Base-by-base conservation (phyloP, 257 asterid genomes). In the Thymus mandschuricus region DNA sequence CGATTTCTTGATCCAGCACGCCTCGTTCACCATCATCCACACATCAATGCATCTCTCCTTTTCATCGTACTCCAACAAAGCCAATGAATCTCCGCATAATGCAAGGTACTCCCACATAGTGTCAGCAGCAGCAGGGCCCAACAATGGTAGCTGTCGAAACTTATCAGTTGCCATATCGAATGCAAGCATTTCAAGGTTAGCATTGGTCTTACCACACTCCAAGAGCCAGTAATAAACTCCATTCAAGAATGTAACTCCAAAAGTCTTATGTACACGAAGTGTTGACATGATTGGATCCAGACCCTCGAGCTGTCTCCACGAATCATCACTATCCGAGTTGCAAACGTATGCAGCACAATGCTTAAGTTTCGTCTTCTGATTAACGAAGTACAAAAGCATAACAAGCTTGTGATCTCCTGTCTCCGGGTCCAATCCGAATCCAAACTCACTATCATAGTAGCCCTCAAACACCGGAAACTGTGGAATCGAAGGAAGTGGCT, bases 221-320 rank as follows among this genome's bases (percentile, higher is more conserved):
- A 72, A 60, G 30, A 76, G 75, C 90, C 87, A 85, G 48, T 82
- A 85, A 45, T 85, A 85, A 50, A 73, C 72, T 12, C 87, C 87
- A 35, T 85, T 75, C 74, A 83, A 61, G 70, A 64, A 85, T 1
- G 86, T 79, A 59, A 81, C 77, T 38, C 85, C 76, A 6, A 65
- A 60, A 51, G 90, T 79, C 40, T 44, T 38, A 56, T 12, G 78
- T 40, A 5, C 69, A 10, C 10, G 57, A 0, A 61, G 77, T 2
- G 80, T 73, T 40, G 78, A 59, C 43, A 72, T 78, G 15, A 70
- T 66, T 73, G 77, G 27, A n/a, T 56, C 69, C 40, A 67, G 66
- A 35, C 74, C 86, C 67, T 82, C 83, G n/a, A 69, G 75, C 46
- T 63, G 69, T 65, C 71, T 79, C 90, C 87, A 85, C 0, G 83